Base-by-base conservation (phyloP, 257 asterid genomes). In the Craterostigma plantagineum region DNA sequence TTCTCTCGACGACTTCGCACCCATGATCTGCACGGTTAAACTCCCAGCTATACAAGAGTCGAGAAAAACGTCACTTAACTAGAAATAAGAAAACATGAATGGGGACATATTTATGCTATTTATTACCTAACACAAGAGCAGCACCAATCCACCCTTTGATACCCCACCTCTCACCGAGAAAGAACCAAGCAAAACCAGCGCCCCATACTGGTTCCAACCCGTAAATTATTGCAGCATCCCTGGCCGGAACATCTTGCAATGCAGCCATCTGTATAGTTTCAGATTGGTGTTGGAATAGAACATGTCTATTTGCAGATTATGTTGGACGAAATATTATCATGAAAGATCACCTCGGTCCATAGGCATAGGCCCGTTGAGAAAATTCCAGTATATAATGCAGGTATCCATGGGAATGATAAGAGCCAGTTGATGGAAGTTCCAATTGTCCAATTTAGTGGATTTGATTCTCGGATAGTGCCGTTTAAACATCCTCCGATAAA, bases 141-240 rank as follows among this genome's bases (percentile, higher is more conserved):
- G 91, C 91, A 46, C 93, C 91, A 52, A 76, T 66, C 93, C 93
- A 80, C 45, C 91, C 91, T 49, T 34, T 53, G 45, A 69, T 7
- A 36, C 81, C 93, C 93, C 93, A 80, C 57, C 93, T 73, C 71
- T 80, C 93, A 38, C 91, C 93, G 46, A 80, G 93, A 27, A 73
- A 68, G 50, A 71, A 66, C 91, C 93, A 80, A 36, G 93, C 93
- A 60, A 80, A 76, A 59, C 77, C 82, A 44, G 91, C 91, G 53
- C 93, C 85, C 93, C 91, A 76, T 35, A 80, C 68, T 16, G 91
- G 93, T 60, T 80, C 93, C 68, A 80, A 45, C 33, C 91, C 91
- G 54, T 80, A 80, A 16, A 80, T 64, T 39, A 76, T 76, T 35
- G 93, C 93, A 34, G 93, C 56, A 57, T 80, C 93, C 39, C 91